Evolutionary conservation across 495 filamentous ascomycete genomes (phyloP).

Genomic region (Penicillium arizonense): DNA sequence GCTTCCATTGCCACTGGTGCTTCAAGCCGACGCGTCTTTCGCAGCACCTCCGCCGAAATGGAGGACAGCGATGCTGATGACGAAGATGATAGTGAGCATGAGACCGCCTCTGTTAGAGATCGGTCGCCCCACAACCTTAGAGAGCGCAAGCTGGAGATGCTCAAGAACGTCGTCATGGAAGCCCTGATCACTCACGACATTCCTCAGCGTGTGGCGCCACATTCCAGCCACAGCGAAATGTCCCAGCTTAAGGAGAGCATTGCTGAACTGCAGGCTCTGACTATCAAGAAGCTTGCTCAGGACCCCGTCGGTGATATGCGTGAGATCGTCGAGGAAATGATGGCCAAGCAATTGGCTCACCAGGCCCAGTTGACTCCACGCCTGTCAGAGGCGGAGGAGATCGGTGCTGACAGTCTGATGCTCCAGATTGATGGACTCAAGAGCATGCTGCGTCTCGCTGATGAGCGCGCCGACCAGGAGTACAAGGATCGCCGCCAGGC

Average conservation of each 20-base stretch:
- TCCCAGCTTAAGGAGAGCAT: conserved; percentile 56
- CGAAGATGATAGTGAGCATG: conserved; percentile 73
- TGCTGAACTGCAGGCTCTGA: conserved; percentile 54
- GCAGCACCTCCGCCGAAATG: conserved; percentile 61
- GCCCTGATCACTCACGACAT: conserved; percentile 61
- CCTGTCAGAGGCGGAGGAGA: conserved; percentile 43
- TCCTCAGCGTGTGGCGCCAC: conserved; percentile 29
- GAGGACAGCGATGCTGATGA: conserved; percentile 92
- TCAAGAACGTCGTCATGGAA: conserved; percentile 77
- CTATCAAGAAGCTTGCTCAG: conserved; percentile 36
- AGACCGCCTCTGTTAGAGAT: conserved; percentile 39
- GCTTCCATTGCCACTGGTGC: conserved; percentile 44
- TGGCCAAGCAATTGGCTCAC: conserved; percentile 37
- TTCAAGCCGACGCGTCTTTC: conserved; percentile 37
- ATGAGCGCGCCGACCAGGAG: conserved; percentile 58
- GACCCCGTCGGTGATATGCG: conserved; percentile 42
- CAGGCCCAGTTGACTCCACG: conserved; percentile 21
- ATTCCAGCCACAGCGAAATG: conserved; percentile 40
- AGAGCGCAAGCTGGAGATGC: conserved; percentile 78
- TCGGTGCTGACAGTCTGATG: conserved; percentile 50
- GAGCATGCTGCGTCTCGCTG: conserved; percentile 50
- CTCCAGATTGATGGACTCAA: conserved; percentile 54
- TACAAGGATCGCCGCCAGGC: conserved; percentile 62
- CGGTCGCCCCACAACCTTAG: conserved; percentile 63
- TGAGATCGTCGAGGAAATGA: conserved; percentile 46